Base-by-base conservation (phyloP, 768 basidiomycete genomes). In the Coprinopsis sp. region DNA sequence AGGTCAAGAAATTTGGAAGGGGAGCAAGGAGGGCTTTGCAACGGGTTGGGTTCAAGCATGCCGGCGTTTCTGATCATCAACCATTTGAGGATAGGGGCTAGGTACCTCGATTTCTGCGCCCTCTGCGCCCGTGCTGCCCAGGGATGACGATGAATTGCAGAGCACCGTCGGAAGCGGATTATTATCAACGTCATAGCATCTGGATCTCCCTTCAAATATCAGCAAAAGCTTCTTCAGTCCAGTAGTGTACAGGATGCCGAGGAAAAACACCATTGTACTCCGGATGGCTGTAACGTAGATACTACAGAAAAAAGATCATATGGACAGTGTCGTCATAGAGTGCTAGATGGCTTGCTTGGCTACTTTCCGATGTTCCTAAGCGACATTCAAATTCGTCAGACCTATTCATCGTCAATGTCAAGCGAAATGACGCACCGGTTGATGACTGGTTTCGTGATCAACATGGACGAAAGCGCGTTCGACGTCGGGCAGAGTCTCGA, bases 391-490 rank as follows among this genome's bases (percentile, higher is more conserved):
- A 30, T 52, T 30, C 22, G 27, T 23, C 30, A 44, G 22, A 25
- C 30, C 16, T 16, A 23, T 13, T 29, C 10, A 40, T 21, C 27
- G 28, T 31, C 37, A 14, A 37, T 40, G 38, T 27, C 22, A 11
- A 25, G 25, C 22, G n/a, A 31, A 10, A 18, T 18, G 34, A 57
- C 72, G 21, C 55, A 73, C 76, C 33, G 76, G 77, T 13, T 70
- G 58, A 65, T 94, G 92, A n/a, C 83, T 85, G 4, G 87, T 85
- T 67, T 95, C 93, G 58, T 95, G 86, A 66, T 96, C 93, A 49
- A 95, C 90, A 60, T 96, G 93, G 21, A 96, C 91, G 63, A 94
- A 96, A 29, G 93, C 93, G 29, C 93, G 73, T 52, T 89, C 92
- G 33, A 96, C 93, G 56, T 90, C 87, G 2, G 92, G 91, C 30